Base-by-base conservation (phyloP, 176 grass and related monocot species). In the Carex parvula region DNA sequence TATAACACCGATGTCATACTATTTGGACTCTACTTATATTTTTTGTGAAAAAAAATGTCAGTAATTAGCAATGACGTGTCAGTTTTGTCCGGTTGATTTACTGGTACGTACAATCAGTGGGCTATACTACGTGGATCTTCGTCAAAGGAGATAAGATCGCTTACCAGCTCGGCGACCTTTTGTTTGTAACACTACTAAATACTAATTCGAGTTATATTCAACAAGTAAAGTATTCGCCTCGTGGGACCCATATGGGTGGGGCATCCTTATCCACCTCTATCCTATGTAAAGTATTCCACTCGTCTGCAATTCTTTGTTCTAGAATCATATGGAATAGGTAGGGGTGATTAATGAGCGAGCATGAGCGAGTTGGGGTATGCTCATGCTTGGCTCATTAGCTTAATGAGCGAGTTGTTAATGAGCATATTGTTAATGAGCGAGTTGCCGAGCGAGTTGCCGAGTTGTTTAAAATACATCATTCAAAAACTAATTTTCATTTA, bases 221-320 rank as follows among this genome's bases (percentile, higher is more conserved):
- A n/a, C n/a, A n/a, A n/a, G n/a, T n/a, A n/a, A n/a, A n/a, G n/a
- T n/a, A n/a, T n/a, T 50, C 46, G 46, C 10, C 46, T 6, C 15
- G 10, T 73, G 70, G 8, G 35, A 5, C 21, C 48, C 46, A 56
- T 5, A n/a, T 60, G 17, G 16, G 9, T 69, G 68, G 68, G 68
- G 17, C 73, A 57, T 78, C 73, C 73, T 78, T 78, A 78, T 78
- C 73, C 73, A 55, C 24, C 22, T 4, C 24, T 24, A 75, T 75
- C 16, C 26, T 29, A 16, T 30, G 42, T 73, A 2, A 22, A 73
- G n/a, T 14, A 52, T 52, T 46, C 26, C 1, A 67, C 11, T 73
- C 9, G 5, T 29, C 72, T 76, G 20, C 0, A 76, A 76, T 76
- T 54, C 0, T 5, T 74, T 0, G 1, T 1, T 55, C 13, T 52